These are phyloP conservation scores for Pachysandra terminalis DNA, from an alignment of 164 flowering plant species.

Conservation along the genomic window DNA sequence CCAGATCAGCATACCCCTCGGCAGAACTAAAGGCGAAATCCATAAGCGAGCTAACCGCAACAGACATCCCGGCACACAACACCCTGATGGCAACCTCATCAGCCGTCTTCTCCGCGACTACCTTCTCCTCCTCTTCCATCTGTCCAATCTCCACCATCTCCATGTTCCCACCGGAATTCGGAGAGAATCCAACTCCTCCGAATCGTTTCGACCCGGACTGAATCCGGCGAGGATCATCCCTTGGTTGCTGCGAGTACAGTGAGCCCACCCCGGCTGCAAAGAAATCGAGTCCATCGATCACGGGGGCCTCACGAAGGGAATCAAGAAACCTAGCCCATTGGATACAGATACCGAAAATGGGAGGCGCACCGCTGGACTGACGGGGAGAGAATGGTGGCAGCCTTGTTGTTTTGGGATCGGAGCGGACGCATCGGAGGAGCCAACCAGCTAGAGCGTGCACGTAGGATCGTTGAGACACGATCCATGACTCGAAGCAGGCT, in stretches of 20 bases:
- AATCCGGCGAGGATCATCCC: constrained; percentile 42
- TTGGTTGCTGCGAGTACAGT: constrained; percentile 53
- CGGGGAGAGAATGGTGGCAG: constrained; percentile 69
- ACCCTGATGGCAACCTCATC: constrained; percentile 79
- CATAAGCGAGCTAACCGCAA: constrained; percentile 61
- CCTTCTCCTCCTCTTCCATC: constrained; percentile 25
- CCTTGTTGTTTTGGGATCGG: constrained; percentile 45
- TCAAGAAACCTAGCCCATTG: constrained; percentile 81
- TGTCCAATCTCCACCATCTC: constrained; percentile 51
- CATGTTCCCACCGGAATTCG: constrained; percentile 33
- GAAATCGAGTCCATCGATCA: constrained; percentile 70
- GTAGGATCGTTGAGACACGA: constrained; percentile 81
- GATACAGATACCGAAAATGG: constrained; percentile 65
- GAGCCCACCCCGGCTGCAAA: constrained; percentile 86
- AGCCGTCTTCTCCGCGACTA: constrained; percentile 54
- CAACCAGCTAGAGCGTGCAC: constrained; percentile 64
- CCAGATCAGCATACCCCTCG: constrained; percentile 63
- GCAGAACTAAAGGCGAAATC: constrained; percentile 73
- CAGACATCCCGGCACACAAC: constrained; percentile 88
- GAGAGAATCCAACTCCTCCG: constrained; percentile 25
- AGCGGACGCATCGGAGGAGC: constrained; percentile 65
- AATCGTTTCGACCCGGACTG: constrained; percentile 45
- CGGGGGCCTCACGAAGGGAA: constrained; percentile 46
- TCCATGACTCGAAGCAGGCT: constrained; percentile 74
- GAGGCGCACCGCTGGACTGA: constrained; percentile 51